Evolutionary conservation across 2,329 filamentous ascomycete genomes (phyloP).

Genomic region (Diaporthe sp.): DNA sequence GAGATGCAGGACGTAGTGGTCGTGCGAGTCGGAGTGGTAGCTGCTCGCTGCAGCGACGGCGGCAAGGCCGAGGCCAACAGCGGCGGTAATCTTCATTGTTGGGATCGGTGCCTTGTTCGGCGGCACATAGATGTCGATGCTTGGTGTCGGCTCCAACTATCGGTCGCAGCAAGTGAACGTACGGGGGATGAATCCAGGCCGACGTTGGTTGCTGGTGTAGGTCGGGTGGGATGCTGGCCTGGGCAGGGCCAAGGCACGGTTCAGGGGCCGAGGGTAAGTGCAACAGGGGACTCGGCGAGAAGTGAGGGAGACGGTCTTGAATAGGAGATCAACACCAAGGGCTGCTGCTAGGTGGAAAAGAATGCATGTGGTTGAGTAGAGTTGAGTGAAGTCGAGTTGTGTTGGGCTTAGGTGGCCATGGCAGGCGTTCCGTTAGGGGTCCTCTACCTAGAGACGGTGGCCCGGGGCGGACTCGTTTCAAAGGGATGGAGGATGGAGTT

Average conservation of each 20-base stretch:
- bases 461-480: constrained; percentile 35
- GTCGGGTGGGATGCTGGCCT: background rate
- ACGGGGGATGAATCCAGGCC: background rate
- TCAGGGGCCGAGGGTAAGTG: background rate
- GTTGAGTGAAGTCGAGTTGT: background rate
- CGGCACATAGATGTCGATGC: constrained; percentile 20
- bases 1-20: constrained; percentile 97
- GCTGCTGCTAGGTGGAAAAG: constrained; percentile 7
- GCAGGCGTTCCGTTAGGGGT: constrained; percentile 32
- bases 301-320: background rate
- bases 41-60: constrained; percentile 63
- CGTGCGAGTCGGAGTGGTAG: constrained; percentile 80
- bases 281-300: background rate
- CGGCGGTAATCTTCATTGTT: constrained; percentile 63
- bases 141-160: constrained; percentile 7
- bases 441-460: constrained; percentile 5
- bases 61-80: constrained; percentile 65
- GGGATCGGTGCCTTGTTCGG: constrained; percentile 5
- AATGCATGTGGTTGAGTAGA: background rate
- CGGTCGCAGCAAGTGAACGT: background rate
- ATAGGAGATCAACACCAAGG: background rate
- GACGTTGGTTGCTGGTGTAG: background rate
- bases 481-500: constrained; percentile 34
- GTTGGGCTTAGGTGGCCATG: constrained; percentile 31
- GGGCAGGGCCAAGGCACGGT: background rate